These are phyloP conservation scores for Pseudohalonectria lignicola DNA, from an alignment of 2,329 filamentous ascomycete species.

Conservation along the genomic window DNA sequence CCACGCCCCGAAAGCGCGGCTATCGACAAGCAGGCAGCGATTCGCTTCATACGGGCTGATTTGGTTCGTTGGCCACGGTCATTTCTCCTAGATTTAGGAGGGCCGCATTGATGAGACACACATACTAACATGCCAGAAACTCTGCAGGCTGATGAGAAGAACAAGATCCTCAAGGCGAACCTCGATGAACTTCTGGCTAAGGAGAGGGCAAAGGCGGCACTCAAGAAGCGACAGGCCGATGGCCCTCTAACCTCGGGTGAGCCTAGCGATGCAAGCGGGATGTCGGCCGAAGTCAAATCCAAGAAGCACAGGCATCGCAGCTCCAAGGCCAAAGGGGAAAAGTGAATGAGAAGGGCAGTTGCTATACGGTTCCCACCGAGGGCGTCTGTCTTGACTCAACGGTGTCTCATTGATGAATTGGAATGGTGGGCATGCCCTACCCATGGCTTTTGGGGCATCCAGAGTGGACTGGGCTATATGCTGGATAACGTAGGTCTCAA, in stretches of 20 bases:
- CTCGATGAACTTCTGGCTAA: slow-evolving; percentile 45
- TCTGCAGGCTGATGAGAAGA: slow-evolving; percentile 37
- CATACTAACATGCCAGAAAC: too few species aligned
- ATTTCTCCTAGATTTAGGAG: too few species aligned
- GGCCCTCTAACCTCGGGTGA: slow-evolving; percentile 1
- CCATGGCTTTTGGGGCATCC: too few species aligned
- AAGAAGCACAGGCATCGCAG: neutral
- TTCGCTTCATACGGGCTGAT: slow-evolving; percentile 72
- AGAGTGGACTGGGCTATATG: too few species aligned
- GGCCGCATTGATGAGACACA: too few species aligned
- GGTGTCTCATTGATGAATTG: too few species aligned
- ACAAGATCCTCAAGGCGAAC: slow-evolving; percentile 38
- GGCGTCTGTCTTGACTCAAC: too few species aligned
- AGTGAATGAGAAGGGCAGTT: too few species aligned
- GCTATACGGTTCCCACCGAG: too few species aligned
- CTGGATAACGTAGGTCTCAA: too few species aligned
- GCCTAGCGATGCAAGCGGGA: slow-evolving; percentile 1
- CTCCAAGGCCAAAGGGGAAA: slow-evolving; percentile 3
- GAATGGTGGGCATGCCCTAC: too few species aligned
- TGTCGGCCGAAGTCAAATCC: neutral
- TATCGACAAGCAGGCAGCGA: slow-evolving; percentile 66
- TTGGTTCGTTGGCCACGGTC: slow-evolving; percentile 46
- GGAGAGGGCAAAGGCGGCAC: slow-evolving; percentile 39
- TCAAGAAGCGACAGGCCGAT: slow-evolving; percentile 26
- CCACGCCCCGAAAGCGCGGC: slow-evolving; percentile 27